Conservation (phyloP, 1,139 yeast genomes). For the Kazachstania sp. region DNA sequence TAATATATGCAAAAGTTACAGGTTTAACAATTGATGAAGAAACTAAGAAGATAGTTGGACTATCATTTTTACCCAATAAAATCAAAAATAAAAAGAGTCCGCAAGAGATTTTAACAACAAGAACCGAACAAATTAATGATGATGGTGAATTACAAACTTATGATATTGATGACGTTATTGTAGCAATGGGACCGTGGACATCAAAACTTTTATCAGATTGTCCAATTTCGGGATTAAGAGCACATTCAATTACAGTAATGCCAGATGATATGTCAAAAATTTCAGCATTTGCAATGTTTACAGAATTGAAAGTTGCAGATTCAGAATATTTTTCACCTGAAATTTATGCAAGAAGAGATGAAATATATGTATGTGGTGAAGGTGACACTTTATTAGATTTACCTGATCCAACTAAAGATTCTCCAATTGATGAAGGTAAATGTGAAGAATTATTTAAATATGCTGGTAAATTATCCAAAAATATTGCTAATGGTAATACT, state of each 20-base stretch:
- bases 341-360: conserved; percentile 90
- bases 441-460: conserved; percentile 81
- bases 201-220: conserved; percentile 80
- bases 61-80: conserved; percentile 50
- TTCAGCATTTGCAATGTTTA: conserved; percentile 88
- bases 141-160: background rate
- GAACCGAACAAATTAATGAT: conserved; percentile 8
- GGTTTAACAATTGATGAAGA: conserved; percentile 51
- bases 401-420: conserved; percentile 92
- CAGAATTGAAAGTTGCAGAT: conserved; percentile 68
- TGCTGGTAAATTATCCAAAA: conserved; percentile 71
- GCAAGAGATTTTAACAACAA: background rate
- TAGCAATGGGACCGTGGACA: conserved; percentile 94
- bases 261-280: conserved; percentile 44
- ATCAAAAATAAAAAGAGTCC: conserved; percentile 14
- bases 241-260: conserved; percentile 87
- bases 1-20: conserved; percentile 75
- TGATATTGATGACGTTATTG: conserved; percentile 64
- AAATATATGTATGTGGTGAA: conserved; percentile 95
- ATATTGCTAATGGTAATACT: conserved; percentile 65
- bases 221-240: conserved; percentile 85
- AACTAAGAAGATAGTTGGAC: conserved; percentile 54
- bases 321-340: conserved; percentile 77
- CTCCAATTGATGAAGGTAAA: conserved; percentile 75
- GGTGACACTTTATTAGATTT: conserved; percentile 85